Evolutionary conservation across 495 filamentous ascomycete species (phyloP).

Genomic region (Echria macrotheca): DNA sequence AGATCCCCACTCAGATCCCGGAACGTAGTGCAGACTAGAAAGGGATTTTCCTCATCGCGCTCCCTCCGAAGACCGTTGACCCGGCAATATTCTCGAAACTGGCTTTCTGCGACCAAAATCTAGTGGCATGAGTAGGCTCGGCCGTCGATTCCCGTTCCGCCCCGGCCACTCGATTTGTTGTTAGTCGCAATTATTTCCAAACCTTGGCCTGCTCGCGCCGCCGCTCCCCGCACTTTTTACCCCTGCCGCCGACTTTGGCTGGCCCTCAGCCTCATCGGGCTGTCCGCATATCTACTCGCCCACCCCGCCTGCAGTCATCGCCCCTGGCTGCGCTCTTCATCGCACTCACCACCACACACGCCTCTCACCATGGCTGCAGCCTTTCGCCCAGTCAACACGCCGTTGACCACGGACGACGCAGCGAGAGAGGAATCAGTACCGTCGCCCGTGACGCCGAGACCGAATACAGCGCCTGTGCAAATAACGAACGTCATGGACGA

Average conservation of each 20-base stretch:
- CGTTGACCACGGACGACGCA: constrained; percentile 48
- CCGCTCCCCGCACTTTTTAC: constrained; percentile 29
- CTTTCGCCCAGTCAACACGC: constrained; percentile 75
- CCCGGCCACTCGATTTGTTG: constrained; percentile 23
- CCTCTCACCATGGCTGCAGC: constrained; percentile 45
- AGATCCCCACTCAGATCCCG: constrained; percentile 25
- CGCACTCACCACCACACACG: constrained; percentile 6
- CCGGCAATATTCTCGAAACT: constrained; percentile 16
- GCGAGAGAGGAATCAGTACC: constrained; percentile 45
- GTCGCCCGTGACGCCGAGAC: constrained; percentile 59
- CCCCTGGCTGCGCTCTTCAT: constrained; percentile 17
- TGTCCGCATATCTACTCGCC: constrained; percentile 26
- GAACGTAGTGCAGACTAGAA: constrained; percentile 15
- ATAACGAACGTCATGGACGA: constrained; percentile 37
- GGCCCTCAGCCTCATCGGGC: constrained; percentile 33
- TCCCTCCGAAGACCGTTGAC: too few species aligned
- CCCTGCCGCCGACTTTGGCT: constrained; percentile 26
- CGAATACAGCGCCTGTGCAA: constrained; percentile 38
- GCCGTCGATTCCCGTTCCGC: constrained; percentile 8
- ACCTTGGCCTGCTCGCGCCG: constrained; percentile 13
- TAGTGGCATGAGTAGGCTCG: constrained; percentile 15
- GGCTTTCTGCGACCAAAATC: constrained; percentile 8
- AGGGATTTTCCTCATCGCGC: too few species aligned
- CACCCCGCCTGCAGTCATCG: constrained; percentile 14
- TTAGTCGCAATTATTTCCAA: constrained; percentile 31